Evolutionary conservation across 495 filamentous ascomycete genomes (phyloP).

Genomic region (Xylaria telfairii): DNA sequence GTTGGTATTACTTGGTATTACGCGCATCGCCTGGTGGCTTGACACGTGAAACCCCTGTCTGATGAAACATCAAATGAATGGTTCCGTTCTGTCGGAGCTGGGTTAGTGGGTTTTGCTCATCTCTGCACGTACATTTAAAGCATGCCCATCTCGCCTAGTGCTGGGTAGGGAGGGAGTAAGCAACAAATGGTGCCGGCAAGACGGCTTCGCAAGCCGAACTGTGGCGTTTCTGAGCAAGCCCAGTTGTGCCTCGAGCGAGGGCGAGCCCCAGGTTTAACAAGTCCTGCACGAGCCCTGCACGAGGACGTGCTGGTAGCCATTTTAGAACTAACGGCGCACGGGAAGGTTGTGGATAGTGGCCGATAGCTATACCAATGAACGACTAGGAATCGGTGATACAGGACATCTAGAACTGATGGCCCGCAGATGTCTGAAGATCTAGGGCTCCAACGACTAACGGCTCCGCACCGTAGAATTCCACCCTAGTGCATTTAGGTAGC

Average conservation of each 20-base stretch:
- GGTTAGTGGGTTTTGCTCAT: not conserved
- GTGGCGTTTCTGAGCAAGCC: not conserved
- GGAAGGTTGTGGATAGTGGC: not conserved
- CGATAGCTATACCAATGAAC: conserved; percentile 1
- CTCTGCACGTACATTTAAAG: not conserved
- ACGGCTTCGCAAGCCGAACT: conserved; percentile 16
- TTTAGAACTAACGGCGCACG: conserved; percentile 5
- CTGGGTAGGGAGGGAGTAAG: not conserved
- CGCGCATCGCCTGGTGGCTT: not conserved
- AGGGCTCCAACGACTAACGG: not conserved
- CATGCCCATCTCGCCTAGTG: not conserved
- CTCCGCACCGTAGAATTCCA: not conserved
- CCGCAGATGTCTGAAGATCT: not conserved
- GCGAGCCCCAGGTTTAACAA: no score
- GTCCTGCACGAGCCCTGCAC: no score
- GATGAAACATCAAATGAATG: not conserved
- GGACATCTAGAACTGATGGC: not conserved
- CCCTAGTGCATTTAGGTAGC: not conserved
- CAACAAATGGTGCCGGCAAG: conserved; percentile 10
- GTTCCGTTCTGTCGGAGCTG: not conserved
- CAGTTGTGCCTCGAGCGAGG: not conserved
- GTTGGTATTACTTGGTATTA: not conserved
- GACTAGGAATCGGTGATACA: not conserved
- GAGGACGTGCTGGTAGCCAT: not conserved
- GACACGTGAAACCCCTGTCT: conserved; percentile 15